Conservation (phyloP, 345 rosid species). For the Salix viminalis region DNA sequence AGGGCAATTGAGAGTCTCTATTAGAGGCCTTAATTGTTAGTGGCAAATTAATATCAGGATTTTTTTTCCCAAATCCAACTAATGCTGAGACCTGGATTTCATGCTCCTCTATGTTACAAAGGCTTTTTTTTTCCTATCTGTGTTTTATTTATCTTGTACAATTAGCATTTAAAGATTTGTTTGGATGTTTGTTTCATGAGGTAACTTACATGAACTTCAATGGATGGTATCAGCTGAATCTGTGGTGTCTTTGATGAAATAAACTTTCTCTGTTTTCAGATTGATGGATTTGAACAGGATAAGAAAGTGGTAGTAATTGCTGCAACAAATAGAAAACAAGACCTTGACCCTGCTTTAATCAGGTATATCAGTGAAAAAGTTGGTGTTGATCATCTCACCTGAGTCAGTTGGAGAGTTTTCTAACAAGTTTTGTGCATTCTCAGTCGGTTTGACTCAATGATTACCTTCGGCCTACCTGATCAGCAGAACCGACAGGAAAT, state of each 20-base stretch:
- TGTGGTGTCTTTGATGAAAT: constrained; percentile 8
- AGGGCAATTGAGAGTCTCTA: neutral
- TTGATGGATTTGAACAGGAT: constrained; percentile 94
- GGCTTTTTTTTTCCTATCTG: neutral
- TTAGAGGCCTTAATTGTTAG: neutral
- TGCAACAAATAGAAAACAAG: constrained; percentile 93
- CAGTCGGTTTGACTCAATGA: constrained; percentile 94
- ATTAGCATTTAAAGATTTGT: neutral
- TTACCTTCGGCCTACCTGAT: constrained; percentile 73
- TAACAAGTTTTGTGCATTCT: constrained; percentile 3
- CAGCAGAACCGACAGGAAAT: constrained; percentile 61
- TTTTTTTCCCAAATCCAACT: neutral
- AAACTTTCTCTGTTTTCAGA: constrained; percentile 38
- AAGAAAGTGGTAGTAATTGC: constrained; percentile 86
- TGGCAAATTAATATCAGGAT: neutral
- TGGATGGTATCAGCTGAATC: neutral
- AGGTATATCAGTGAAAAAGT: constrained; percentile 38
- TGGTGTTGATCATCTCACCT: neutral
- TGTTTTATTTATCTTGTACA: neutral
- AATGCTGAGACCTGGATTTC: neutral
- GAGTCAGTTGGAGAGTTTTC: neutral
- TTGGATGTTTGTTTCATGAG: neutral
- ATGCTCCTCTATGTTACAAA: neutral
- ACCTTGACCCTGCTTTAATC: constrained; percentile 88
- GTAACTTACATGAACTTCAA: neutral